Evolutionary conservation across 805 yeast species (phyloP).

Genomic region (Brettanomyces bruxellensis): DNA sequence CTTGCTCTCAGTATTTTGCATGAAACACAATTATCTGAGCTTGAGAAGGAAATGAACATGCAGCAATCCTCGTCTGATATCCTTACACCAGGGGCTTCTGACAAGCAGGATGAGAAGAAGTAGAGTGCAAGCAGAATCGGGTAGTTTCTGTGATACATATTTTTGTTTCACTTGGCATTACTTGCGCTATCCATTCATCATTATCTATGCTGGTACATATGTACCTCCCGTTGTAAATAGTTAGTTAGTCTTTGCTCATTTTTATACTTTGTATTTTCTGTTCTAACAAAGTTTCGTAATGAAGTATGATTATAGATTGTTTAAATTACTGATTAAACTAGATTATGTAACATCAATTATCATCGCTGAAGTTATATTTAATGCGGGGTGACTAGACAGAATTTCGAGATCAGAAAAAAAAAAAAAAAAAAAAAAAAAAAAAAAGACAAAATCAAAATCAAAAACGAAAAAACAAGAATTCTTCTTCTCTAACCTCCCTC

Average conservation of each 20-base stretch:
- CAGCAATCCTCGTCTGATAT: conserved; percentile 66
- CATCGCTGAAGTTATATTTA: too few relatives aligned
- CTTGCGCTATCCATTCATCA: too few relatives aligned
- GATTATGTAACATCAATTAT: too few relatives aligned
- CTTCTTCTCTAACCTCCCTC: not conserved
- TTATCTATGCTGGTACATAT: too few relatives aligned
- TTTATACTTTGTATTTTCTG: too few relatives aligned
- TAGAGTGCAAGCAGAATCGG: not conserved
- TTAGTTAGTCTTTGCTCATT: not conserved
- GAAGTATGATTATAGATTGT: too few relatives aligned
- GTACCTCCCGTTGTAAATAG: not conserved
- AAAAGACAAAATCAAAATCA: not conserved
- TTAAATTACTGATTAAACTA: too few relatives aligned
- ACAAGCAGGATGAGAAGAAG: conserved; percentile 17
- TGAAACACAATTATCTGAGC: conserved; percentile 88
- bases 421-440: not conserved
- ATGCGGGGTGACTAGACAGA: too few relatives aligned
- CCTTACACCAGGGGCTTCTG: conserved; percentile 58
- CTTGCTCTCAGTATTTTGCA: conserved; percentile 79
- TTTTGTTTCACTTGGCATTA: too few relatives aligned
- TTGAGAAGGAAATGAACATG: conserved; percentile 84
- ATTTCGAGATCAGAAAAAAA: too few relatives aligned
- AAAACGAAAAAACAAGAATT: not conserved
- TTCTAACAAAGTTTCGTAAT: too few relatives aligned
- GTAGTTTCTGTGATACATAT: too few relatives aligned